Evolutionary conservation across 805 yeast genomes (phyloP), one percentile per base, ranked within the genome.

Genomic region (Suhomyces prunicola): DNA sequence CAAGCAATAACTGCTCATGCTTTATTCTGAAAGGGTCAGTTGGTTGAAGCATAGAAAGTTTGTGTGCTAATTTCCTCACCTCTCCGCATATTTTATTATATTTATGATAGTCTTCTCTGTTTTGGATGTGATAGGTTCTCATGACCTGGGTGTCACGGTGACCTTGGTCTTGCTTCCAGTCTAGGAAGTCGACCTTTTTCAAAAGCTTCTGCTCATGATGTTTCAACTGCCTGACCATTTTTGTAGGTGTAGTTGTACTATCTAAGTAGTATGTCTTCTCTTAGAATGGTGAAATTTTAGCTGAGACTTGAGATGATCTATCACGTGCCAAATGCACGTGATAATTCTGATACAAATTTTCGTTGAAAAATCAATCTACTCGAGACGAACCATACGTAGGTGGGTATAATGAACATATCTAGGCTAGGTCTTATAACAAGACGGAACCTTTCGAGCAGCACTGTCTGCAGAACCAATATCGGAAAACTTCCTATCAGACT

Each of bases 131-230:
- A 70, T 92, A 94, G 50, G 89, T 87, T 61, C 96, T 81, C 96
- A 94, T 94, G 33, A 94, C 96, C 70, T 89, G 93, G n/a, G 96
- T 86, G 62, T 93, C 99, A 60, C 99, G 78, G 70, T 94, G 99
- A 29, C 93, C 90, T 52, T 87, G 86, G 68, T 94, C 99, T 63
- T 90, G 96, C 70, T 94, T 94, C 97, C 98, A 94, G 70, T 94
- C 96, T 49, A 90, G 88, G 74, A 94, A 90, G 67, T 94, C 97
- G 50, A 94, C 98, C 71, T 94, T 94, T 77, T 88, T 91, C 63
- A 94, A 82, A 63, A 94, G 83, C 73, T 91, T 92, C 79, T 89
- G 87, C 81, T 94, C 99, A 72, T 94, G 99, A 74, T 88, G 90
- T 70, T 94, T 94, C 55, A 94, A 81, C 62, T 88, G 80, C 70